Conservation (phyloP, 2,329 filamentous ascomycete species). For the Mycosphaerella sp. region DNA sequence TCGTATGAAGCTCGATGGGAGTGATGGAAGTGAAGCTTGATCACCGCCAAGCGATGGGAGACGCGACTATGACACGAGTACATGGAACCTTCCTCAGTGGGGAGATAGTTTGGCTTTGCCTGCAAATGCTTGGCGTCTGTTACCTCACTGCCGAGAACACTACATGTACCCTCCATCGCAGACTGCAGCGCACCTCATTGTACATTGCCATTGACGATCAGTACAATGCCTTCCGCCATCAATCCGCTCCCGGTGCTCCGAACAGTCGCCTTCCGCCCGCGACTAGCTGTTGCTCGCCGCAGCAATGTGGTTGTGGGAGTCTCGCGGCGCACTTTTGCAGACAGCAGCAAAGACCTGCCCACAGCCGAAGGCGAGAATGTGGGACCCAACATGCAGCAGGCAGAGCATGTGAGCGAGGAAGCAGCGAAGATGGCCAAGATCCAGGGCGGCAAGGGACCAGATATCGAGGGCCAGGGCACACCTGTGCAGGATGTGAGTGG, state of each 20-base stretch:
- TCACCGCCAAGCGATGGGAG: too few relatives aligned
- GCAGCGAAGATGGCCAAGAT: constrained; percentile 55
- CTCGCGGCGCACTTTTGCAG: constrained; percentile 25
- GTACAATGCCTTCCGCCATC: constrained; percentile 18
- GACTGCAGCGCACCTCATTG: not conserved
- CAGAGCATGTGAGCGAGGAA: constrained; percentile 60
- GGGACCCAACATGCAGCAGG: constrained; percentile 47
- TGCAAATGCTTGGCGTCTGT: too few relatives aligned
- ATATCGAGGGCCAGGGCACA: constrained; percentile 56
- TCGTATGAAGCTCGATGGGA: too few relatives aligned
- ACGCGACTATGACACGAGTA: too few relatives aligned
- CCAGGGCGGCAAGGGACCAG: constrained; percentile 52
- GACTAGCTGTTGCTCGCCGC: constrained; percentile 14
- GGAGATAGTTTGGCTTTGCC: too few relatives aligned
- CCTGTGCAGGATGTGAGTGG: constrained; percentile 57
- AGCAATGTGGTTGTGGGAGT: constrained; percentile 21
- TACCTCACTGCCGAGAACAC: too few relatives aligned
- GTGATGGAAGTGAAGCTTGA: too few relatives aligned
- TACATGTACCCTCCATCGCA: not conserved
- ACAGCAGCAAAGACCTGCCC: constrained; percentile 29
- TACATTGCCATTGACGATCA: constrained; percentile 3
- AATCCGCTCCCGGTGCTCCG: constrained; percentile 20
- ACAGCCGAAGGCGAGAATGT: constrained; percentile 28
- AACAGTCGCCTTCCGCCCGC: constrained; percentile 21
- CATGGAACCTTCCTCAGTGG: too few relatives aligned